Percentiles rank a stretch among this genome's conserved stretches.
These are phyloP conservation scores for Talaromyces islandicus DNA, from an alignment of 2,329 filamentous ascomycete species.

Conservation along the genomic window DNA sequence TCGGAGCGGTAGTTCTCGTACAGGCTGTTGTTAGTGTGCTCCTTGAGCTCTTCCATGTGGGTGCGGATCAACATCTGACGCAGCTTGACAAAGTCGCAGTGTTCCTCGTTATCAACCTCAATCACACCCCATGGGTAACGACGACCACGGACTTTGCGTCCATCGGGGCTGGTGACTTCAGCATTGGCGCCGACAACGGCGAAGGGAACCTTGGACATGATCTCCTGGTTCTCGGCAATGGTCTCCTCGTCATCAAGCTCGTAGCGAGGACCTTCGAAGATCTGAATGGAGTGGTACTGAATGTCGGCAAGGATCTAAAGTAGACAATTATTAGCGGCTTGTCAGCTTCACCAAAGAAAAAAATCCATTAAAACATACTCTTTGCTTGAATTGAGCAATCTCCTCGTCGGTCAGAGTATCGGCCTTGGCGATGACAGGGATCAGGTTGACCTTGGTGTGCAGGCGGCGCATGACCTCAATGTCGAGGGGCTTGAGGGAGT, in stretches of 20 bases:
- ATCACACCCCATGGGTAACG: slow-evolving; percentile 98
- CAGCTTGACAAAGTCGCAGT: slow-evolving; percentile 99
- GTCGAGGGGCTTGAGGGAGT: slow-evolving; percentile 96
- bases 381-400: slow-evolving; percentile 87
- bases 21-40: slow-evolving; percentile 97
- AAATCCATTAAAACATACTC: slow-evolving; percentile 53
- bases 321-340: slow-evolving; percentile 17
- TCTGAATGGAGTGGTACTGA: slow-evolving; percentile 94
- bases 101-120: slow-evolving; percentile 99
- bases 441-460: slow-evolving; percentile 99
- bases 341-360: not conserved
- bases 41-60: slow-evolving; percentile 99
- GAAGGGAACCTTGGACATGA: slow-evolving; percentile 99
- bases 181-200: slow-evolving; percentile 95
- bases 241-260: slow-evolving; percentile 99
- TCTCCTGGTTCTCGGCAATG: slow-evolving; percentile 99
- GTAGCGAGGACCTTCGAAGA: slow-evolving; percentile 97
- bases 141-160: slow-evolving; percentile 91
- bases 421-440: slow-evolving; percentile 97
- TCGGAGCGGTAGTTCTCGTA: slow-evolving; percentile 99
- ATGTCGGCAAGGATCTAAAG: slow-evolving; percentile 90
- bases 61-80: slow-evolving; percentile 99
- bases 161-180: slow-evolving; percentile 85
- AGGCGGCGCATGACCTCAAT: slow-evolving; percentile 99
- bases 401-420: slow-evolving; percentile 98